Percentiles rank a stretch among this genome's conserved stretches.
These are phyloP conservation scores for Cucurbita moschata DNA, from an alignment of 306 rosid genomes.

Conservation along the genomic window DNA sequence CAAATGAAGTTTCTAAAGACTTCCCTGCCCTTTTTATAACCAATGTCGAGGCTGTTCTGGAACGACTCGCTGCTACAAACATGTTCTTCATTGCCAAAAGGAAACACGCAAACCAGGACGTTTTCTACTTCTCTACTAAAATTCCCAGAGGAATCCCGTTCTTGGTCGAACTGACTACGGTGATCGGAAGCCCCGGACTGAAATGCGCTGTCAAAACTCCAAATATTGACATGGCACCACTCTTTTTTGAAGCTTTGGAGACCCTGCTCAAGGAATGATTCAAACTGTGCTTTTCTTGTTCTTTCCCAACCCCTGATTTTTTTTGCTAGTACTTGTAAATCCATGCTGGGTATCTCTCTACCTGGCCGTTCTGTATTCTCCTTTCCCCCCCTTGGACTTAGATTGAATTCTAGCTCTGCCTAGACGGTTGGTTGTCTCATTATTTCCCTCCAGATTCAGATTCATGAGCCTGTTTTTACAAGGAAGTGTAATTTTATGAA, in stretches of 20 bases:
- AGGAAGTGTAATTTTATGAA: neutral
- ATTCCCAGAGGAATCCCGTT: conserved; percentile 69
- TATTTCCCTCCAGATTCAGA: neutral
- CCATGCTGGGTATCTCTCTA: neutral
- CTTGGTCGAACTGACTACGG: conserved; percentile 65
- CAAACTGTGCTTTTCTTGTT: neutral
- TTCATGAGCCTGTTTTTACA: neutral
- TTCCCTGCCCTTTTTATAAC: conserved; percentile 46
- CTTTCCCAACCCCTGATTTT: neutral
- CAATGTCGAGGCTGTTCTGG: conserved; percentile 47
- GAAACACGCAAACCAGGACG: conserved; percentile 85
- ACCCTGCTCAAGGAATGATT: conserved; percentile 49
- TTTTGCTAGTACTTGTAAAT: conserved; percentile 1
- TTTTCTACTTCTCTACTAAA: conserved; percentile 84
- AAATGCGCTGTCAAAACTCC: conserved; percentile 94
- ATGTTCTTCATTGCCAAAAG: conserved; percentile 90
- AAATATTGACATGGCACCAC: conserved; percentile 59
- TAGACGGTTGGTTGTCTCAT: neutral
- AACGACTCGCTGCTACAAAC: conserved; percentile 54
- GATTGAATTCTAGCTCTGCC: neutral
- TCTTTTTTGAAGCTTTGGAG: conserved; percentile 78
- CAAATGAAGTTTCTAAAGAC: conserved; percentile 80
- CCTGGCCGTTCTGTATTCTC: neutral
- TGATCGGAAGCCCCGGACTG: conserved; percentile 56
- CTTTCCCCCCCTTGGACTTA: neutral